These are phyloP conservation scores for Cyathus striatus DNA, from an alignment of 768 basidiomycete genomes.

Conservation along the genomic window DNA sequence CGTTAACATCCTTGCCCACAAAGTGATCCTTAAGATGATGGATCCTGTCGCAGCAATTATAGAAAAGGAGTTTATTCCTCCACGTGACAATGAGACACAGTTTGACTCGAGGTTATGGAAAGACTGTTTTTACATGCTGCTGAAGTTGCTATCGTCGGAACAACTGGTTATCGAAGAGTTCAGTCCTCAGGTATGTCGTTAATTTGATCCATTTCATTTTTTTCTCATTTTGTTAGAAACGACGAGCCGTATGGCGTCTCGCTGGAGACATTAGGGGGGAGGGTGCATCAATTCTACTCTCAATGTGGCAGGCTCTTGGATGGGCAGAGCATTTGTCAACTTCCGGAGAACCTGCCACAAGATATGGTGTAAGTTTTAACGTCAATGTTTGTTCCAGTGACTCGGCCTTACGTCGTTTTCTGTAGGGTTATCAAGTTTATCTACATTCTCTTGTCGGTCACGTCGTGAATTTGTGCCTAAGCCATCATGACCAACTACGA, in stretches of 20 bases:
- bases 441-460: slow-evolving; percentile 83
- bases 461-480: slow-evolving; percentile 88
- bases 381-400: background rate
- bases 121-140: slow-evolving; percentile 74
- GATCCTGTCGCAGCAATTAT: slow-evolving; percentile 76
- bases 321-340: slow-evolving; percentile 60
- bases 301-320: slow-evolving; percentile 83
- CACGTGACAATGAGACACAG: slow-evolving; percentile 49
- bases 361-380: slow-evolving; percentile 58
- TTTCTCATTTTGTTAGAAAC: slow-evolving; percentile 52
- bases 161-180: slow-evolving; percentile 94
- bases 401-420: slow-evolving; percentile 6
- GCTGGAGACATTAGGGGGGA: slow-evolving; percentile 93
- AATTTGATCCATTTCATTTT: slow-evolving; percentile 1
- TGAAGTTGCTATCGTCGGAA: slow-evolving; percentile 83
- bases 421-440: slow-evolving; percentile 78
- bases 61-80: slow-evolving; percentile 76
- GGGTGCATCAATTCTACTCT: slow-evolving; percentile 74
- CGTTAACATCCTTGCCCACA: slow-evolving; percentile 83
- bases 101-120: slow-evolving; percentile 82
- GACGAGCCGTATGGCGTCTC: slow-evolving; percentile 93
- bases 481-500: slow-evolving; percentile 89
- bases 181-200: slow-evolving; percentile 69
- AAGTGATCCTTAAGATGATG: slow-evolving; percentile 83
- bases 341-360: slow-evolving; percentile 46